Conservation (phyloP, 495 filamentous ascomycete genomes). For the Aspergillus steynii region DNA sequence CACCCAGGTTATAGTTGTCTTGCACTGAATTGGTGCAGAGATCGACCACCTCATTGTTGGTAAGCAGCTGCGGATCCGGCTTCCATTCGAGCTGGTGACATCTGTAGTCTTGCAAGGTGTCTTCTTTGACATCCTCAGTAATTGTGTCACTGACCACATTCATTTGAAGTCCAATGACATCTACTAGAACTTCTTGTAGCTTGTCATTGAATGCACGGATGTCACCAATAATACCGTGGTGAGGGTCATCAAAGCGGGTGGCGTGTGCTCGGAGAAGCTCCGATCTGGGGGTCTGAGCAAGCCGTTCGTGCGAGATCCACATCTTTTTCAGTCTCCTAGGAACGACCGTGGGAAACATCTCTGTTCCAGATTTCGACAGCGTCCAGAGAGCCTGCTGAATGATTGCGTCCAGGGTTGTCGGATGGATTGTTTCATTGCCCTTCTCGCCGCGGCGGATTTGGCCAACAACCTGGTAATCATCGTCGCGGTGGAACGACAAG, state of each 20-base stretch:
- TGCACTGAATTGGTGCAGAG: neutral
- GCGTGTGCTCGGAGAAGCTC: neutral
- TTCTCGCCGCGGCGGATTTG: neutral
- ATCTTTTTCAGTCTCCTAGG: conserved; percentile 9
- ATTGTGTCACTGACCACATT: neutral
- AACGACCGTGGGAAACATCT: conserved; percentile 5
- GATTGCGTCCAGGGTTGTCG: conserved; percentile 28
- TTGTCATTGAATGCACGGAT: neutral
- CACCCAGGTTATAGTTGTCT: neutral
- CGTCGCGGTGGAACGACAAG: neutral
- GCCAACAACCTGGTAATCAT: neutral
- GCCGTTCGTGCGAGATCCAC: conserved; percentile 9
- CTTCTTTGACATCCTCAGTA: too few relatives aligned
- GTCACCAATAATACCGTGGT: neutral
- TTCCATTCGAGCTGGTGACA: conserved; percentile 11
- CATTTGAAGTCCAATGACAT: neutral
- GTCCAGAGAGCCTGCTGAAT: conserved; percentile 20
- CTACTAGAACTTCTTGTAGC: neutral
- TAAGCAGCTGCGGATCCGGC: conserved; percentile 3
- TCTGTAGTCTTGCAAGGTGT: neutral
- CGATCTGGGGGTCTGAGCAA: neutral
- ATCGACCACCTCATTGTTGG: neutral
- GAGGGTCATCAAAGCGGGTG: neutral
- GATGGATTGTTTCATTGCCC: conserved; percentile 25
- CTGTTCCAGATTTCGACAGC: neutral